Evolutionary conservation across 768 basidiomycete species (phyloP), one percentile per base, ranked within the genome.

Genomic region (Hydnum rufescens): DNA sequence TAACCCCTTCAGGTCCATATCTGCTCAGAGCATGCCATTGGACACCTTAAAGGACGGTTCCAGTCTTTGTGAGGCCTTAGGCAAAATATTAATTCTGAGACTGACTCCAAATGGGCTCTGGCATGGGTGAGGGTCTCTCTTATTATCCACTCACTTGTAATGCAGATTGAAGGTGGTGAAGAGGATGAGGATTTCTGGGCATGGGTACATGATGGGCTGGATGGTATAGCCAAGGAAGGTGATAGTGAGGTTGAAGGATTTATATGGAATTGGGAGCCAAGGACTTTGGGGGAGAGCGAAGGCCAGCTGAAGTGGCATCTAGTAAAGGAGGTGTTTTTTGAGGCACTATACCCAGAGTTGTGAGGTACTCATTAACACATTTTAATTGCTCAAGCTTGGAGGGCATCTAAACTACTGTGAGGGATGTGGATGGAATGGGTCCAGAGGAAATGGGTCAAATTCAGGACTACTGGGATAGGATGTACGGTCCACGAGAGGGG

Each of bases 21-120:
- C 0, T 60, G 60, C 4, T 68, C 67, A 4, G 64, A 68, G 53
- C 66, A 68, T 53, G 65, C 63, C 49, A 67, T 68, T 60, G 67
- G 67, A 16, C 61, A 61, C 2, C 36, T 68, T 3, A 67, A 68
- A 51, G 61, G 62, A 3, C 56, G 67, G 19, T 68, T 62, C 32
- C 64, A 66, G 53, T 64, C 59, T 42, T 57, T 67, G 4, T 59
- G 58, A 3, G 64, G 55, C 3, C 25, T 53, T 19, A 23, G 51
- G n/a, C 28, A 31, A 31, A 5, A 26, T 4, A 55, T 55, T 23
- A 55, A 55, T 18, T 22, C 54, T 32, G 49, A 55, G 36, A 16
- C 29, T 19, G 36, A 55, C 28, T 47, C 22, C 36, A 39, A 39
- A 39, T 39, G 13, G 13, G 36, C 36, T 39, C 36, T 39, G 13